Conservation (phyloP, 768 basidiomycete species). For the Coprinellus micaceus region DNA sequence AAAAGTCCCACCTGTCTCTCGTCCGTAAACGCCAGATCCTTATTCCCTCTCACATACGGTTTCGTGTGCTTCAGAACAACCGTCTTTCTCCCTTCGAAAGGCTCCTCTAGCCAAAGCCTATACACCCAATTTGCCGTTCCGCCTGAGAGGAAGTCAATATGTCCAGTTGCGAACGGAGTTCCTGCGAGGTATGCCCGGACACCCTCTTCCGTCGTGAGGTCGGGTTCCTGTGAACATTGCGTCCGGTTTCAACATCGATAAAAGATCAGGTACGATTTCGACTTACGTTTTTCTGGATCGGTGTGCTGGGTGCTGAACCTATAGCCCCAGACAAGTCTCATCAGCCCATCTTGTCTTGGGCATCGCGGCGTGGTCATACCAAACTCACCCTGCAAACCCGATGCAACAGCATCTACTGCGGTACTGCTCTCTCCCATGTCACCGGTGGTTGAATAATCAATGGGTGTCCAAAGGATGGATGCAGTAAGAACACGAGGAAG, state of each 20-base stretch:
- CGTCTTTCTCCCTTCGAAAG: conserved; percentile 41
- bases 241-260: neutral
- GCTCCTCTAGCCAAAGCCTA: conserved; percentile 41
- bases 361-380: neutral
- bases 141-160: conserved; percentile 42
- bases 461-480: neutral
- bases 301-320: neutral
- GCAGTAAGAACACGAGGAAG: neutral
- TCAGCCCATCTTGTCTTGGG: neutral
- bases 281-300: too few species aligned
- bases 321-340: neutral
- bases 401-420: neutral
- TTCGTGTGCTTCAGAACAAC: conserved; percentile 59
- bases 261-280: neutral
- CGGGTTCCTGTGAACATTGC: conserved; percentile 5
- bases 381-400: too few species aligned
- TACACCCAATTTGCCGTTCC: conserved; percentile 57
- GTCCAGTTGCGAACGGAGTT: conserved; percentile 42
- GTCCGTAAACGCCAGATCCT: conserved; percentile 25
- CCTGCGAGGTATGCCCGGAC: conserved; percentile 40
- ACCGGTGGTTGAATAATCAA: neutral
- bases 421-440: neutral
- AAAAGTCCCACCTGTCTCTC: conserved; percentile 59
- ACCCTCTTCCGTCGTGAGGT: conserved; percentile 32
- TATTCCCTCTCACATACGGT: conserved; percentile 32